Base-by-base conservation (phyloP, 805 yeast species). In the Lipomyces mesembrius region DNA sequence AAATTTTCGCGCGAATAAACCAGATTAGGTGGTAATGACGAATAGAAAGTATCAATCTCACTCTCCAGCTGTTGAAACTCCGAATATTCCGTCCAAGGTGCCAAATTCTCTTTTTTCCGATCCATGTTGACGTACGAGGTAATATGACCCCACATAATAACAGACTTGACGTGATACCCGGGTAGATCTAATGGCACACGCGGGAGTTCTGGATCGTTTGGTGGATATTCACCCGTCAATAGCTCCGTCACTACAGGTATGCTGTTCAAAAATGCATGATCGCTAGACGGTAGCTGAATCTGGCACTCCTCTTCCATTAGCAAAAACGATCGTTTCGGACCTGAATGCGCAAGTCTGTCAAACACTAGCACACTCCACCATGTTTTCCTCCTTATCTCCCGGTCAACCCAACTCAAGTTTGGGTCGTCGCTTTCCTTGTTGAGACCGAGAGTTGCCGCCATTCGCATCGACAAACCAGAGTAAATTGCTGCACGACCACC, bases 401-500 rank as follows among this genome's bases (percentile, higher is more conserved):
- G 72, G 37, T 77, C 78, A 22, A 77, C 67, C 76, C 77, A 78
- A 9, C 75, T 65, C n/a, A 75, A 68, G 8, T 63, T 69, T 17
- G 73, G 72, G 51, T 75, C 74, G 20, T 68, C 66, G 25, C 62
- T 64, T 59, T 75, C 78, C 53, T 71, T 67, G 64, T 77, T 72
- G 11, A 78, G 70, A 6, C 75, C 74, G 59, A 77, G 62, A 32
- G 75, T 75, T 2, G 75, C 68, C 12, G 79, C 79, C 76, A 76
- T 75, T 3, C 79, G 75, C 64, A 77, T 73, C 7, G 77, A 77
- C 71, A 77, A 68, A 8, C 78, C 76, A 43, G 77, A 74, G 59
- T 76, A 77, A n/a, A 77, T 77, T 68, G 78, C 76, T 14, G 78
- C 75, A 58, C 75, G 72, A n/a, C 75, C 76, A 8, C 78, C 79